A percentile compares a stretch with the other conserved stretches of the same genome.
These are phyloP conservation scores for Candida schatavii DNA, from an alignment of 805 yeast species.

Conservation along the genomic window DNA sequence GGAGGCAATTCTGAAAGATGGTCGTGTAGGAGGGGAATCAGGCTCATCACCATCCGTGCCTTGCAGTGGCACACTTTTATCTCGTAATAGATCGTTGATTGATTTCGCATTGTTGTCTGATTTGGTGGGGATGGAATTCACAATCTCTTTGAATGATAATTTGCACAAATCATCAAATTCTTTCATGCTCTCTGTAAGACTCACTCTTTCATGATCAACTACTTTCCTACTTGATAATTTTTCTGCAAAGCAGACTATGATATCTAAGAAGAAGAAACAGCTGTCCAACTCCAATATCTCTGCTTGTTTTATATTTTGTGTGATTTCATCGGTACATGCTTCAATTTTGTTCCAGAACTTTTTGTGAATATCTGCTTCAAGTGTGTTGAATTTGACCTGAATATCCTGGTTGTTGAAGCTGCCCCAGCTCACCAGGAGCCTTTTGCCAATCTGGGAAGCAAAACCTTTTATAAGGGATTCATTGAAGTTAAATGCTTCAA, in stretches of 20 bases:
- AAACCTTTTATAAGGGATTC: conserved; percentile 4
- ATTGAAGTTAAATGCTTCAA: conserved; percentile 9
- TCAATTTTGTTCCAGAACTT: conserved; percentile 11
- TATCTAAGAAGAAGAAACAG: conserved; percentile 12
- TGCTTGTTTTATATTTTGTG: neutral
- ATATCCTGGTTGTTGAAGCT: conserved; percentile 15
- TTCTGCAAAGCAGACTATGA: conserved; percentile 5
- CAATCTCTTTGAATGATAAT: conserved; percentile 1
- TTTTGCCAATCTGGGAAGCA: neutral
- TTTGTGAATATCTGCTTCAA: conserved; percentile 8
- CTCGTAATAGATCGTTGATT: too few species aligned
- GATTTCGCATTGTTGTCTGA: too few species aligned
- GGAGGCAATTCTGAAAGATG: conserved; percentile 17
- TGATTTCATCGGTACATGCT: conserved; percentile 8
- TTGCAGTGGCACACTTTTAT: conserved; percentile 2
- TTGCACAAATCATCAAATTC: conserved; percentile 6
- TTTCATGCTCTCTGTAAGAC: neutral
- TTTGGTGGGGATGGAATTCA: conserved; percentile 5
- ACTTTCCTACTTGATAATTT: conserved; percentile 8
- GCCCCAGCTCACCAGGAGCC: conserved; percentile 12
- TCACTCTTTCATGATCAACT: neutral
- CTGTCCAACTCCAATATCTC: conserved; percentile 2
- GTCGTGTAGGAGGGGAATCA: conserved; percentile 11
- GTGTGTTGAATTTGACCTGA: conserved; percentile 11
- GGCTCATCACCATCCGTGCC: neutral